Evolutionary conservation across 331 rosid genomes (phyloP), one percentile per base, ranked within the genome.

Genomic region (Quercus lobata): DNA sequence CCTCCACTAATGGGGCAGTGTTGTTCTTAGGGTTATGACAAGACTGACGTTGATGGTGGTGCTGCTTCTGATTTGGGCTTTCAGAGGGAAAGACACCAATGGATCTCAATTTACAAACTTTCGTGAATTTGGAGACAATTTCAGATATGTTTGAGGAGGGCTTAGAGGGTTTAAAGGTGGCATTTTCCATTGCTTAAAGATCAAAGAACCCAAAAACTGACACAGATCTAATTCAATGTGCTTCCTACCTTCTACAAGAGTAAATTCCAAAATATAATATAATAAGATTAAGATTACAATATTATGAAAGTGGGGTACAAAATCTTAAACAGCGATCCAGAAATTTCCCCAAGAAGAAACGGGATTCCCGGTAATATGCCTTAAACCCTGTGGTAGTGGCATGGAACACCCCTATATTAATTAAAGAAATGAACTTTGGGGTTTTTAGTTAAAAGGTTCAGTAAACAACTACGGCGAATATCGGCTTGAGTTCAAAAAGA

Each of bases 101-200:
- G 83, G 96, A 91, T 79, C 86, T 91, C 76, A 89, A 73, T 65
- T 87, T 91, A 73, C 92, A 91, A 79, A 84, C 92, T 75, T 86
- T 87, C 22, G 93, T 90, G 22, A 89, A 87, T 84, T 86, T 91
- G 73, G 82, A 84, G 44, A 89, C 93, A 60, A 87, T 86, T 77
- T 91, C 93, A 61, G 91, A 84, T 74, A 91, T 85, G 75, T 84
- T 91, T 73, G 91, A 87, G 82, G 87, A 84, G 82, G 90, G 79
- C 80, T 80, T 91, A 53, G 82, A 57, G 73, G 86, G 92, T 77
- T 82, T 85, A 71, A 78, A 30, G 74, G 69, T 66, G 66, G 79
- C 60, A 71, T 78, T 27, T n/a, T 89, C 96, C 96, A 89, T 91
- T 35, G 70, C 71, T 22, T 72, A 62, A 60, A 69, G 79, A 57